These are phyloP conservation scores for Suillus fuscotomentosus DNA, from an alignment of 768 basidiomycete genomes.

Conservation along the genomic window DNA sequence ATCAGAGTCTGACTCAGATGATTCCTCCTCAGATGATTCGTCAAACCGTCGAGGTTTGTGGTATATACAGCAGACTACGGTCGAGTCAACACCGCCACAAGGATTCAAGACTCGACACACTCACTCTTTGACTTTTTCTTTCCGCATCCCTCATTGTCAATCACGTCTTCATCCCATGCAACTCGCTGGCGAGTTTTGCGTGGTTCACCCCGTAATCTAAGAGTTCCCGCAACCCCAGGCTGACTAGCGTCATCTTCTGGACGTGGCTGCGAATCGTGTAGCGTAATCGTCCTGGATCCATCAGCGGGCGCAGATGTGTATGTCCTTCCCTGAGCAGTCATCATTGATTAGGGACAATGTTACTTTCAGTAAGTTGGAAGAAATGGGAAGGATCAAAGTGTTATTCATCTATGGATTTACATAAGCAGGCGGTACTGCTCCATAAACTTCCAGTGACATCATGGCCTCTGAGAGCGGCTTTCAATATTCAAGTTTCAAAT, in stretches of 20 bases:
- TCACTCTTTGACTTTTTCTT: conserved; percentile 92
- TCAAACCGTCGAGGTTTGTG: conserved; percentile 79
- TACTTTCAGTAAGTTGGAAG: not conserved
- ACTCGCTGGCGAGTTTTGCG: conserved; percentile 54
- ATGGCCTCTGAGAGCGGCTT: not conserved
- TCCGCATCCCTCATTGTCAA: conserved; percentile 89
- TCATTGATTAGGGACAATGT: conserved; percentile 10
- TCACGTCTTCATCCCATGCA: conserved; percentile 79
- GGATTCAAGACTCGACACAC: conserved; percentile 26
- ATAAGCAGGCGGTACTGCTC: not conserved
- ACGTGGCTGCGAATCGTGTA: conserved; percentile 36
- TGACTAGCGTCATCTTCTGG: conserved; percentile 25
- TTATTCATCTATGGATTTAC: not conserved
- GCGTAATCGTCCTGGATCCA: conserved; percentile 54
- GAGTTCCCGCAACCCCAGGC: conserved; percentile 40
- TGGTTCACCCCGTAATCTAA: conserved; percentile 59
- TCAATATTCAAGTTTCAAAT: not conserved
- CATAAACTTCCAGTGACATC: conserved; percentile 1
- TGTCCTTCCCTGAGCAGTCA: conserved; percentile 28
- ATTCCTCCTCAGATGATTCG: conserved; percentile 63
- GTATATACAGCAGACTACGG: conserved; percentile 93
- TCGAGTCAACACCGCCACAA: not conserved
- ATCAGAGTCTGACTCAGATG: conserved; percentile 50
- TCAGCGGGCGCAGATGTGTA: conserved; percentile 45
- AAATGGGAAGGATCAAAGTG: not conserved